Base-by-base conservation (phyloP, 2,329 filamentous ascomycete genomes). In the Nothomitra cinnamomea region DNA sequence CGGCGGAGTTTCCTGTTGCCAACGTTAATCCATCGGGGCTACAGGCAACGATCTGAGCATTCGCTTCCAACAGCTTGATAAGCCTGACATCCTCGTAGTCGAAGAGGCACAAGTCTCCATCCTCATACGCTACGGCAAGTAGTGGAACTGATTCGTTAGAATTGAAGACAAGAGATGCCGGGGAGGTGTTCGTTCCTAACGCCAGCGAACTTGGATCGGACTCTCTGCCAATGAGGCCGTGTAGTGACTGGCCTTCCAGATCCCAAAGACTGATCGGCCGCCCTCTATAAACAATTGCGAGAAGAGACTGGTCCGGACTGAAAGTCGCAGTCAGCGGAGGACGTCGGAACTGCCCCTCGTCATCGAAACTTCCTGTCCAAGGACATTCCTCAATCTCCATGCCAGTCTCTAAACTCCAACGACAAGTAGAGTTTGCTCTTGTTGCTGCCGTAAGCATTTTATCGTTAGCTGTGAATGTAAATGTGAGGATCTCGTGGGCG, bases 201-300 rank as follows among this genome's bases (percentile, higher is more conserved):
- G 51, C 49, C 61, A 7, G 60, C 51, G 8, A 61, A 55, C 53
- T 62, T 66, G n/a, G n/a, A n/a, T n/a, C n/a, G n/a, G n/a, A n/a
- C 54, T 64, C 66, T 4, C 65, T 63, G 45, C 66, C 69, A 53
- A 45, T 64, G n/a, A n/a, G n/a, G n/a, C 67, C 65, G 48, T 58
- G 58, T 52, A 61, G 64, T 4, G 55, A 53, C 35, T 65, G 58
- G 45, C 62, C 62, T 42, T 60, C 58, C 15, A 68, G 56, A 45
- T 68, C 63, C 65, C 65, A 70, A 13, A 69, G 55, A 4, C 56
- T 62, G 42, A 68, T 64, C 2, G 65, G 62, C 24, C 59, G 55
- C 41, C 62, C 58, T 17, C 55, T 59, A 51, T 68, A 65, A 10
- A 62, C 62, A 7, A 64, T 59, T 32, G 66, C 66, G 22, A 69